Base-by-base conservation (phyloP, 768 basidiomycete species). In the Clitopilus passeckerianus region DNA sequence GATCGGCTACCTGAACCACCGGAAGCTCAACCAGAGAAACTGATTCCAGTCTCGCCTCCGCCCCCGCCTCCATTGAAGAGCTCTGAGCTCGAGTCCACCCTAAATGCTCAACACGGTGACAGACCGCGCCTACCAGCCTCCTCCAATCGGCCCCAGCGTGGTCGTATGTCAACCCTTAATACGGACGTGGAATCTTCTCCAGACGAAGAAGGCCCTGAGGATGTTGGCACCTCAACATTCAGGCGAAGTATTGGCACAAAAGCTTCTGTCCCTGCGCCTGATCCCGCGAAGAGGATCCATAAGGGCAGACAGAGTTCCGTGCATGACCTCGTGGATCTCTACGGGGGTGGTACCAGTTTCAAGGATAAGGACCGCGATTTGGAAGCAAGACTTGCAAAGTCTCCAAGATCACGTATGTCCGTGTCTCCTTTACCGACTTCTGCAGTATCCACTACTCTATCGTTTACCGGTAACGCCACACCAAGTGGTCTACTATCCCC, bases 301-400 rank as follows among this genome's bases (percentile, higher is more conserved):
- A 85, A 84, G 64, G 77, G 82, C 41, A 75, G 91, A 62, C 90
- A 93, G 75, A 87, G 85, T 65, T 93, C 92, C 12, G 90, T 93
- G 22, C 90, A 94, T 66, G 88, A 93, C 66, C 68, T 93, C 58
- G 89, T 93, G 27, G 88, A 89, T 68, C 70, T 93, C 27, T 92
- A 87, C 78, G 89, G 89, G 43, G 89, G 88, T 6, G 77, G 79
- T 14, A 61, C 76, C 60, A 62, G 59, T 65, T 53, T 74, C 6
- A 82, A 78, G 64, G 80, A 83, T 63, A 80, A 76, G 61, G 74
- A 71, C 33, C 65, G 67, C 41, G 61, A 67, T 20, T 27, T 58
- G 23, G 43, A 57, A 15, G 43, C 58, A 27, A 67, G 64, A 68
- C 57, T 41, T 41, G 53, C 35, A 34, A 33, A 34, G 9, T 55